Evolutionary conservation across 192 early-diverging fungal species (phyloP).

Genomic region (Linderina pennispora): DNA sequence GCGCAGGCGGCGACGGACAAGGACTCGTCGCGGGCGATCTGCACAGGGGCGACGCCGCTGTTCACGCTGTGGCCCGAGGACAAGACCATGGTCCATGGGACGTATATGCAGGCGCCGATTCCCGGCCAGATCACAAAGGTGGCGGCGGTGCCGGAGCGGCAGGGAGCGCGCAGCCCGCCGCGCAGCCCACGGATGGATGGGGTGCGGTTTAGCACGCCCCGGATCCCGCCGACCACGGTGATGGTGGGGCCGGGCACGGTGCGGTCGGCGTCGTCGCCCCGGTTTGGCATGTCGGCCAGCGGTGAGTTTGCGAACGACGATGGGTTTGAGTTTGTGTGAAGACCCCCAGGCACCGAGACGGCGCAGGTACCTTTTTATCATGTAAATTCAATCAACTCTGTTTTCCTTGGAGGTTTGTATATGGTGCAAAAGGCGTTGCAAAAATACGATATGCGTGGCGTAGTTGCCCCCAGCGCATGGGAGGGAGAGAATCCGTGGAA

Average conservation of each 20-base stretch:
- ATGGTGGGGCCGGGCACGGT: constrained; percentile 18
- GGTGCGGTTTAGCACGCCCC: constrained; percentile 4
- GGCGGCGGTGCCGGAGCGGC: constrained; percentile 2
- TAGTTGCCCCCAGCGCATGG: too few species aligned
- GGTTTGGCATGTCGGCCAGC: constrained; percentile 18
- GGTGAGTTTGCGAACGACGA: constrained; percentile 4
- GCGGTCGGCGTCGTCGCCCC: constrained; percentile 41
- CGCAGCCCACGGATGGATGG: neutral
- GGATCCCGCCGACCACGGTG: constrained; percentile 2
- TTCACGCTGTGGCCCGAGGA: constrained; percentile 44
- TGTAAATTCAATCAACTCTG: neutral
- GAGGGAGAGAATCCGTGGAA: too few species aligned
- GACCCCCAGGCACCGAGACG: too few species aligned
- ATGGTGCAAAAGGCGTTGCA: too few species aligned
- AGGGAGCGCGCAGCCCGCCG: neutral
- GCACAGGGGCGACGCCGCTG: constrained; percentile 45
- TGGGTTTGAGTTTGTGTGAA: constrained; percentile 27
- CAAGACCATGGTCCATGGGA: constrained; percentile 47
- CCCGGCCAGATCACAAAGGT: constrained; percentile 18
- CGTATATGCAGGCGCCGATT: constrained; percentile 36
- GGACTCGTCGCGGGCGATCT: constrained; percentile 46
- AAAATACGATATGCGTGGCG: too few species aligned
- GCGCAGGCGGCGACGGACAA: constrained; percentile 41
- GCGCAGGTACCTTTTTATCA: neutral
- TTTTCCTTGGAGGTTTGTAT: too few species aligned